phyloP scores from a whole-genome alignment of 176 grass and related monocot genomes.

The Alopecurus myosuroides region DNA sequence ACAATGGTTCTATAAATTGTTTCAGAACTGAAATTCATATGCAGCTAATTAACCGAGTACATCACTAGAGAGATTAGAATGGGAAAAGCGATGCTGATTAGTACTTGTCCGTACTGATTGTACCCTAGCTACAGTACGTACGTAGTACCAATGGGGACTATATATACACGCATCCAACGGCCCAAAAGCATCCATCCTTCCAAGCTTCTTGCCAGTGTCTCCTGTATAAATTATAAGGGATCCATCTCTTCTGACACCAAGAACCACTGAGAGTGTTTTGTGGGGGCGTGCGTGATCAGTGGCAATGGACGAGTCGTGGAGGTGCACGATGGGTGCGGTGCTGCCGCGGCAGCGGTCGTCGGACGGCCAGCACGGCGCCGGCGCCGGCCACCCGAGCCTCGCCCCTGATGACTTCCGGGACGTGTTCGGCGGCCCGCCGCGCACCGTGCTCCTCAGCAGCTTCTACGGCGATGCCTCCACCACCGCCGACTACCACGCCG shows the following conservation, averaged over 20 bases:
- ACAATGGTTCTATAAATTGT: neutral
- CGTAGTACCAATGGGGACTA: neutral
- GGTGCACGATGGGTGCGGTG: slow-evolving; percentile 52
- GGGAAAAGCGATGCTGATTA: neutral
- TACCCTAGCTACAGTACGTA: slow-evolving; percentile 17
- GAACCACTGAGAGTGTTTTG: too few relatives aligned
- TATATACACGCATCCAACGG: slow-evolving; percentile 33
- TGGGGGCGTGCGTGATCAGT: too few relatives aligned
- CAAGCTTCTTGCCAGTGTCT: slow-evolving; percentile 12
- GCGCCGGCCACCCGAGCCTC: slow-evolving; percentile 16
- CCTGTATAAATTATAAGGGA: slow-evolving; percentile 23
- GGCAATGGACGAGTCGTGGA: slow-evolving; percentile 79
- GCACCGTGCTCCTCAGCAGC: slow-evolving; percentile 70
- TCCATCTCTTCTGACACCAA: slow-evolving; percentile 12
- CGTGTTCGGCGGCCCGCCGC: slow-evolving; percentile 86
- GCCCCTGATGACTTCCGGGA: slow-evolving; percentile 67
- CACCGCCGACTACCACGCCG: neutral
- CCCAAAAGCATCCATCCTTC: slow-evolving; percentile 34
- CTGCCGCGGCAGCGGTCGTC: slow-evolving; percentile 41
- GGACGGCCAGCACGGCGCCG: slow-evolving; percentile 1
- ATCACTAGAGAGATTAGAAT: neutral
- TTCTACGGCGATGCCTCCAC: slow-evolving; percentile 39
- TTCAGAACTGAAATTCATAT: neutral
- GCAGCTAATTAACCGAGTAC: neutral
- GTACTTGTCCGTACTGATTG: slow-evolving; percentile 40